Conservation (phyloP, 139 green algal species). For the Closterium sp. region DNA sequence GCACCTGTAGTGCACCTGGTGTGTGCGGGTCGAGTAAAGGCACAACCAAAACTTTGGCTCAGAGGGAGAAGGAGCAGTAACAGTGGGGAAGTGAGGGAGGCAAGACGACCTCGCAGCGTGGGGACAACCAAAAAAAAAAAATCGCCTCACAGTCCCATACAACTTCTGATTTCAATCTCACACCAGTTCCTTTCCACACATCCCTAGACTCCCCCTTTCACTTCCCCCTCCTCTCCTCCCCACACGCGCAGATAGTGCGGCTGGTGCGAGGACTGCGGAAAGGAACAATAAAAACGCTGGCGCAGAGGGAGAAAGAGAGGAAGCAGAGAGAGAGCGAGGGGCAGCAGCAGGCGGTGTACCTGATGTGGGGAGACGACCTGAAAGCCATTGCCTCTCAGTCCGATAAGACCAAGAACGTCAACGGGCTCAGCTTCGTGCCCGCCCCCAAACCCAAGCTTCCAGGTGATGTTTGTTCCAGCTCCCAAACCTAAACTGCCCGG, state of each 20-base stretch:
- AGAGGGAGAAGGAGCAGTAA: too few relatives aligned
- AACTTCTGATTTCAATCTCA: background rate
- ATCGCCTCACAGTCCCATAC: background rate
- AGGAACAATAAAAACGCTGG: slow-evolving; percentile 81
- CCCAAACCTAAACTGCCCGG: too few relatives aligned
- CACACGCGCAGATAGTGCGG: slow-evolving; percentile 63
- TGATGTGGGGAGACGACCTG: slow-evolving; percentile 91
- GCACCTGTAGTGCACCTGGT: too few relatives aligned
- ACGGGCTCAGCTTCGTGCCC: slow-evolving; percentile 86
- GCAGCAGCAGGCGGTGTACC: slow-evolving; percentile 64
- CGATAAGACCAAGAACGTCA: slow-evolving; percentile 34
- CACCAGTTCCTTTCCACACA: background rate
- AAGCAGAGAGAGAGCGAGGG: background rate
- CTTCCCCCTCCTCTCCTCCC: background rate
- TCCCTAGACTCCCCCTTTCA: background rate
- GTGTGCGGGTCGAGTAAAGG: too few relatives aligned
- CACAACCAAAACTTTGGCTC: too few relatives aligned
- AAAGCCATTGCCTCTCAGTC: slow-evolving; percentile 63
- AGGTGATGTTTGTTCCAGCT: too few relatives aligned
- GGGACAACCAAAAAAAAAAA: too few relatives aligned
- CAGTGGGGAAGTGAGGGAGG: too few relatives aligned
- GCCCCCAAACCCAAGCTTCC: slow-evolving; percentile 86
- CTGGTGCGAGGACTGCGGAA: slow-evolving; percentile 87
- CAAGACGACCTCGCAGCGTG: too few relatives aligned
- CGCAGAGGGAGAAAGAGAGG: slow-evolving; percentile 35